Conservation (phyloP, 2,329 filamentous ascomycete genomes). For the Sclerotinia spermophila region DNA sequence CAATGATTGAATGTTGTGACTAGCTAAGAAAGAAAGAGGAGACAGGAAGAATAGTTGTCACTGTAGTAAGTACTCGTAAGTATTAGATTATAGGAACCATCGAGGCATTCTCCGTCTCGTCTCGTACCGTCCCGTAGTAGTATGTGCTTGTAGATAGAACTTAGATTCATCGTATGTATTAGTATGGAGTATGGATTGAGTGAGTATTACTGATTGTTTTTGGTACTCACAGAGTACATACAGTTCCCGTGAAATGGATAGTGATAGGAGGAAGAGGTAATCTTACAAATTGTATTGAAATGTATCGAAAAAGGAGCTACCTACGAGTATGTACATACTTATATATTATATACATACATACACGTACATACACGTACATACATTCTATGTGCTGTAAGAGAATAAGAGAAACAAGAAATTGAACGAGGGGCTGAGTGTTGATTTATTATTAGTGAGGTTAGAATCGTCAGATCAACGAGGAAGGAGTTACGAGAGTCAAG, state of each 20-base stretch:
- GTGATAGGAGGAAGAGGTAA: neutral
- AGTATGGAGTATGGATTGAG: no score
- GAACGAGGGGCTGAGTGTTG: neutral
- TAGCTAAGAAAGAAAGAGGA: neutral
- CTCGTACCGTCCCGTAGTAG: neutral
- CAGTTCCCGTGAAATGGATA: no score
- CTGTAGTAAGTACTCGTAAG: no score
- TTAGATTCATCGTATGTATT: no score
- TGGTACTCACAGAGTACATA: no score
- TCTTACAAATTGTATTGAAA: neutral
- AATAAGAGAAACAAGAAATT: neutral
- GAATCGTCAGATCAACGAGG: constrained; percentile 2
- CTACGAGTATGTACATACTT: neutral
- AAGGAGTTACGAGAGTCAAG: neutral
- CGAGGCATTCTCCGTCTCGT: neutral
- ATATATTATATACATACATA: no score
- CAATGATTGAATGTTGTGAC: neutral
- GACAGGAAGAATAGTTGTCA: neutral
- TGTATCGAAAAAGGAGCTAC: neutral
- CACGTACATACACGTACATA: no score
- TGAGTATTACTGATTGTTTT: no score
- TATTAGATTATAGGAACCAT: neutral
- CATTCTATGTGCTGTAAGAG: no score
- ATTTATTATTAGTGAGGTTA: neutral
- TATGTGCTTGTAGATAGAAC: neutral